Base-by-base conservation (phyloP, 192 early-diverging fungal genomes). In the Backusella morwellensis region DNA sequence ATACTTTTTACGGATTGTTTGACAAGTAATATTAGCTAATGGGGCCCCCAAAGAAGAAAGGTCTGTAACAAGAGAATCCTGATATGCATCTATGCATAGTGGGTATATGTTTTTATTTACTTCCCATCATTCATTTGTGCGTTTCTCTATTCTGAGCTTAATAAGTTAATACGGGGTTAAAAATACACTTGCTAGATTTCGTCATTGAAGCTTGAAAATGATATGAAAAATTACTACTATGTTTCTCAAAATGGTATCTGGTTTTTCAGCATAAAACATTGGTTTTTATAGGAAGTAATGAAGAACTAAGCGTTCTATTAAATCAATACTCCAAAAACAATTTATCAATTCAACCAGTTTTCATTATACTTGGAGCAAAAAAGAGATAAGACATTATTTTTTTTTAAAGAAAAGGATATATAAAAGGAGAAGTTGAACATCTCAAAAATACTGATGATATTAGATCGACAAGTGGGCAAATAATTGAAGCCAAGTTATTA, bases 191-290 rank as follows among this genome's bases (percentile, higher is more conserved):
- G n/a, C 3, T n/a, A 56, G 21, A 56, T 56, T 56, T 56, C 52
- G 52, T 56, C 52, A 56, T 56, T 56, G 52, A 44, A 54, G 52
- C 52, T n/a, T 56, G 19, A n/a, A 56, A 56, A 56, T 56, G 52
- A 56, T 21, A 23, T 56, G 52, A 21, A 56, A 56, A 56, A 23
- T 56, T 56, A 23, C n/a, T 56, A 56, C 21, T 21, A 21, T 26
- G n/a, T 56, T 56, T 17, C 54, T 56, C 54, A 56, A 56, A 56
- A 56, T 56, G 54, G 54, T 26, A 56, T 26, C 54, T 21, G 54
- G 19, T 8, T n/a, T 56, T 56, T n/a, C 54, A 56, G 9, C 19
- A 56, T 56, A 21, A 32, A 32, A 56, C 21, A 3, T 8, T 9
- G 23, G 21, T 21, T 56, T 8, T 56, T 56, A 21, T 21, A 56